Conservation (phyloP, 1,284 basidiomycete genomes). For the Microstroma glucosiphilum region DNA sequence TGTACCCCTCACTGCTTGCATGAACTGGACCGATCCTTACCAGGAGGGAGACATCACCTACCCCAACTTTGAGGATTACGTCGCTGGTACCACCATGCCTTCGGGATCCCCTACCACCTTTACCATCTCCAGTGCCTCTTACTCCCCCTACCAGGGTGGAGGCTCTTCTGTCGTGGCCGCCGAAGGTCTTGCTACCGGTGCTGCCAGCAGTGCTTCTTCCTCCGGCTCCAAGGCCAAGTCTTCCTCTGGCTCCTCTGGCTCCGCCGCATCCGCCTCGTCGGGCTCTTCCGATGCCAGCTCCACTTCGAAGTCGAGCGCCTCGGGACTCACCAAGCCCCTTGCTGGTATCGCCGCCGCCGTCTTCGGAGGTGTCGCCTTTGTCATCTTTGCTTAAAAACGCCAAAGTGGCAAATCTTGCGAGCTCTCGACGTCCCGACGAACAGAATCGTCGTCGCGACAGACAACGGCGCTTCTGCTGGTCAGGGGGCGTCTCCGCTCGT, state of each 20-base stretch:
- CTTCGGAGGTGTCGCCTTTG: constrained; percentile 3
- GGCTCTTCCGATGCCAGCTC: constrained; percentile 9
- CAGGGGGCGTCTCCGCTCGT: no score
- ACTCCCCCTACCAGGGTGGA: not conserved
- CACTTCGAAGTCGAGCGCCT: constrained; percentile 8
- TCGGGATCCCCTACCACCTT: constrained; percentile 27
- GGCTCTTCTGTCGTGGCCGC: not conserved
- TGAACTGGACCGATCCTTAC: constrained; percentile 35
- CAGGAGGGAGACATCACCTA: constrained; percentile 20
- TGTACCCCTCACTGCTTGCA: constrained; percentile 45
- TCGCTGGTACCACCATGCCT: constrained; percentile 21
- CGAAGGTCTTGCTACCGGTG: not conserved
- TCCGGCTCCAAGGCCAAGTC: not conserved
- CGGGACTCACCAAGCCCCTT: not conserved
- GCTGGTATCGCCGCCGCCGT: constrained; percentile 7
- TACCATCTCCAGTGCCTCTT: constrained; percentile 1
- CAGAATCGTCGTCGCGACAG: not conserved
- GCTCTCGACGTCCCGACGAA: no score
- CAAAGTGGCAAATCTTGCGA: no score
- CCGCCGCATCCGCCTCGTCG: not conserved
- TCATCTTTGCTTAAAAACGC: not conserved
- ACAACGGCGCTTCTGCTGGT: no score
- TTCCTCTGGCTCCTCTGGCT: not conserved
- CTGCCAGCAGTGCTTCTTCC: not conserved
- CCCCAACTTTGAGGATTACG: constrained; percentile 18